Evolutionary conservation across 495 filamentous ascomycete species (phyloP).

Genomic region (Neurospora sp.): DNA sequence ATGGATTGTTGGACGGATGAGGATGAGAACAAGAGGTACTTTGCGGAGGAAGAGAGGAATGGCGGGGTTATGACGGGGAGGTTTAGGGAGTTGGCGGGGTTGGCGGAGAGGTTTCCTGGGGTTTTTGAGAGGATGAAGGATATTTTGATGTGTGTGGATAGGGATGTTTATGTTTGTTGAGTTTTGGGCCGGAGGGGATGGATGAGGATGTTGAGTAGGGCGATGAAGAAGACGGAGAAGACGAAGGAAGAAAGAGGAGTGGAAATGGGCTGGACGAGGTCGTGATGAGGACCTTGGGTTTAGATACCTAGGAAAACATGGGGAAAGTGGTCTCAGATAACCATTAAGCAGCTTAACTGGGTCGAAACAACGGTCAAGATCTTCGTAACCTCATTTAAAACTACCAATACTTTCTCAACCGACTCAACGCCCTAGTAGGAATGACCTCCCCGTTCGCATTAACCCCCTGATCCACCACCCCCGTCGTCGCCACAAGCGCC

Average conservation of each 20-base stretch:
- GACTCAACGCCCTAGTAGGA: background rate
- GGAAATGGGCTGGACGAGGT: background rate
- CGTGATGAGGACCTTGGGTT: fast-evolving
- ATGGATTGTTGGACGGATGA: background rate
- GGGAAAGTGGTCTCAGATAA: background rate
- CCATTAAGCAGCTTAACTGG: background rate
- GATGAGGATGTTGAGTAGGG: too few relatives aligned
- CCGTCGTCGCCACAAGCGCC: background rate
- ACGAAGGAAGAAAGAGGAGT: too few relatives aligned
- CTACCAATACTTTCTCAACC: background rate
- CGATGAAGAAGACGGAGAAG: too few relatives aligned
- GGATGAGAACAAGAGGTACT: background rate
- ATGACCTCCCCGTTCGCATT: background rate
- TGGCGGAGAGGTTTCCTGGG: background rate
- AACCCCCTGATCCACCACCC: background rate
- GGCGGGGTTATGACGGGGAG: background rate
- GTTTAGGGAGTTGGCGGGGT: background rate
- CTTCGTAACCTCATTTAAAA: background rate
- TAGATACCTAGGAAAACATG: background rate
- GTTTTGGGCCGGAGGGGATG: too few relatives aligned
- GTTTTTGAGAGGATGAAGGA: background rate
- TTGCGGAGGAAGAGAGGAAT: background rate
- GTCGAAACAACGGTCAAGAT: too few relatives aligned
- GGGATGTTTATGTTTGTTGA: too few relatives aligned
- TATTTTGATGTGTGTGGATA: background rate